Percentiles rank a stretch among this genome's conserved stretches.
Conservation (phyloP, 2,329 filamentous ascomycete species). For the Alternaria incomplexa region DNA sequence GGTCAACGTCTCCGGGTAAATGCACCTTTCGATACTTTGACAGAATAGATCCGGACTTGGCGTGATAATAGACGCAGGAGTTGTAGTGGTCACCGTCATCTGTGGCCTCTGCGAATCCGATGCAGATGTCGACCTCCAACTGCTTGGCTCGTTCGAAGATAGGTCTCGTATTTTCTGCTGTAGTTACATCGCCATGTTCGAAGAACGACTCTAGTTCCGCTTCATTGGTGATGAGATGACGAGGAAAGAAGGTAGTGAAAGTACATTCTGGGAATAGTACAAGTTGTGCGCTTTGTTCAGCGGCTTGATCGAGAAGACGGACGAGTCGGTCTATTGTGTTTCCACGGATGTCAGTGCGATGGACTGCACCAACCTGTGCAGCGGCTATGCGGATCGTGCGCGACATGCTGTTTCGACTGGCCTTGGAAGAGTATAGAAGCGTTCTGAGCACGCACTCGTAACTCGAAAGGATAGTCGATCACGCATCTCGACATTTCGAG, state of each 20-base stretch:
- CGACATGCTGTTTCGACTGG: constrained; percentile 32
- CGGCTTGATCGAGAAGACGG: constrained; percentile 55
- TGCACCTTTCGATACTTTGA: constrained; percentile 29
- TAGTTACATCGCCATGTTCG: constrained; percentile 52
- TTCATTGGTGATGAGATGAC: constrained; percentile 54
- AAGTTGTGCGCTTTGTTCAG: constrained; percentile 52
- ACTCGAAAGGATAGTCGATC: too few species aligned
- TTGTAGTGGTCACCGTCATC: constrained; percentile 42
- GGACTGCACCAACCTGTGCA: constrained; percentile 59
- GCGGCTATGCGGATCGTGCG: constrained; percentile 56
- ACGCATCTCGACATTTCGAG: not conserved
- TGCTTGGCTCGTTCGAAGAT: constrained; percentile 56
- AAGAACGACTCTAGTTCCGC: constrained; percentile 57
- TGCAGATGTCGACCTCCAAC: constrained; percentile 57
- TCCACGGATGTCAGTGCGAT: constrained; percentile 48
- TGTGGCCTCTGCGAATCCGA: constrained; percentile 60
- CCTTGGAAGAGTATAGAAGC: not conserved
- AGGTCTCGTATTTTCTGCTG: constrained; percentile 51
- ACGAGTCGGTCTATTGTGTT: constrained; percentile 57
- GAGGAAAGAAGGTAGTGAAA: constrained; percentile 63
- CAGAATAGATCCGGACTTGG: constrained; percentile 19
- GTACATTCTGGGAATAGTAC: constrained; percentile 61
- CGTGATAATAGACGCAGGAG: constrained; percentile 29
- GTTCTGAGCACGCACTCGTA: not conserved
- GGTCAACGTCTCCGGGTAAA: constrained; percentile 25